phyloP scores from a whole-genome alignment of 352 stramenopile species.

The Globisporangium solare region DNA sequence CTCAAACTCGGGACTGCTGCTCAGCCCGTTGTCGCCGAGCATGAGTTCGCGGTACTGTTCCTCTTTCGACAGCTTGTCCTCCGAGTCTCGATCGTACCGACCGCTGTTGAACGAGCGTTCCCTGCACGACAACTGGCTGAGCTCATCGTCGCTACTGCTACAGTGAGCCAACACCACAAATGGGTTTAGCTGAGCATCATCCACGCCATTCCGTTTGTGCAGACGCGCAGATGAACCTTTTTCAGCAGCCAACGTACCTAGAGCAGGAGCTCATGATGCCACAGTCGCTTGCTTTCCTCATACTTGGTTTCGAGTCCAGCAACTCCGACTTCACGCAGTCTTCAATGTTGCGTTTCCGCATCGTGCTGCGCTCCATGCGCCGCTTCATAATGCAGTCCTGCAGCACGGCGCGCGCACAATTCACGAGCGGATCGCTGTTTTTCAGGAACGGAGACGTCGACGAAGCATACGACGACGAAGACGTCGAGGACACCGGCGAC shows the following conservation, averaged over 20 bases:
- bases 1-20: slow-evolving; percentile 69
- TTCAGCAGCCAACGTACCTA: slow-evolving; percentile 23
- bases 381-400: slow-evolving; percentile 69
- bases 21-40: slow-evolving; percentile 45
- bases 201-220: too few species aligned
- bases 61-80: slow-evolving; percentile 54
- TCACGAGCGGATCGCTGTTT: slow-evolving; percentile 47
- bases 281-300: slow-evolving; percentile 34
- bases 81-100: slow-evolving; percentile 34
- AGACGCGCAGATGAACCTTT: too few species aligned
- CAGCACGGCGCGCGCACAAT: slow-evolving; percentile 57
- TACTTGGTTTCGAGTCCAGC: slow-evolving; percentile 28
- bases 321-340: slow-evolving; percentile 32
- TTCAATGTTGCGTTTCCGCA: slow-evolving; percentile 69
- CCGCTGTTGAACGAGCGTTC: slow-evolving; percentile 49
- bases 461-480: slow-evolving; percentile 35
- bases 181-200: neutral
- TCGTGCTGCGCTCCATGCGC: slow-evolving; percentile 44
- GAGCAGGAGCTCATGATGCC: slow-evolving; percentile 40
- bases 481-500: slow-evolving; percentile 40
- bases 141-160: slow-evolving; percentile 77
- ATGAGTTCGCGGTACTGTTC: slow-evolving; percentile 64
- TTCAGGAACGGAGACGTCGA: slow-evolving; percentile 32
- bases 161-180: neutral
- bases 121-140: slow-evolving; percentile 65